These are phyloP conservation scores for Cyclocybe cylindracea DNA, from an alignment of 768 basidiomycete species.

Conservation along the genomic window DNA sequence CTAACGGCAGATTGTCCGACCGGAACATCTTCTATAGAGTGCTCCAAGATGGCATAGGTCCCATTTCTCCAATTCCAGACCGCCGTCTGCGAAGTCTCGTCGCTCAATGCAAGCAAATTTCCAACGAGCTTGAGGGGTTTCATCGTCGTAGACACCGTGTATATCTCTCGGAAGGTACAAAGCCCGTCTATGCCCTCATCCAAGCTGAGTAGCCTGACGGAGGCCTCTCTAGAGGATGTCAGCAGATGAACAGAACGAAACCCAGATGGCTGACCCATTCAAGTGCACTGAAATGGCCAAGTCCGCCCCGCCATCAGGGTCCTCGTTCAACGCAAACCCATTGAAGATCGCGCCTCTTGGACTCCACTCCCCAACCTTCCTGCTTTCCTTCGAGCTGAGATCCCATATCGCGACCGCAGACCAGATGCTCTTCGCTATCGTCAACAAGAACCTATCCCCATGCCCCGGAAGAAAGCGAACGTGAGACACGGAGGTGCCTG, in stretches of 20 bases:
- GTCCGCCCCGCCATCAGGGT: conserved; percentile 42
- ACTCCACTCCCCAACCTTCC: conserved; percentile 51
- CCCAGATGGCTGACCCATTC: conserved; percentile 40
- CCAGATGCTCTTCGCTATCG: conserved; percentile 64
- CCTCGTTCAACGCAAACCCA: conserved; percentile 51
- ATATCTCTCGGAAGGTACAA: conserved; percentile 29
- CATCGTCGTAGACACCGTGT: conserved; percentile 39
- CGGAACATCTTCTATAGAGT: conserved; percentile 28
- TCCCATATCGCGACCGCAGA: conserved; percentile 58
- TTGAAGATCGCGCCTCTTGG: conserved; percentile 53
- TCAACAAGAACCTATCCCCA: conserved; percentile 46
- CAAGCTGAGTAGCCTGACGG: conserved; percentile 35
- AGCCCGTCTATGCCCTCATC: conserved; percentile 2
- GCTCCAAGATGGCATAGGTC: conserved; percentile 46
- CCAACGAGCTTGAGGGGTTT: conserved; percentile 52
- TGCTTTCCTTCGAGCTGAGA: conserved; percentile 22
- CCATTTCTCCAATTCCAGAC: conserved; percentile 56
- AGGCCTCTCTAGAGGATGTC: conserved; percentile 25
- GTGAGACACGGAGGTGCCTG: conserved; percentile 47
- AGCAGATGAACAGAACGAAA: conserved; percentile 12
- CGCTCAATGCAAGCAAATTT: conserved; percentile 54
- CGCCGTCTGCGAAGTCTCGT: conserved; percentile 50
- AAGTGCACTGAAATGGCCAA: conserved; percentile 53
- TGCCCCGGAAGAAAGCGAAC: conserved; percentile 53
- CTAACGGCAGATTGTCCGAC: conserved; percentile 16